phyloP scores from a whole-genome alignment of 1,284 basidiomycete species.

The Taiwanofungus camphoratus region DNA sequence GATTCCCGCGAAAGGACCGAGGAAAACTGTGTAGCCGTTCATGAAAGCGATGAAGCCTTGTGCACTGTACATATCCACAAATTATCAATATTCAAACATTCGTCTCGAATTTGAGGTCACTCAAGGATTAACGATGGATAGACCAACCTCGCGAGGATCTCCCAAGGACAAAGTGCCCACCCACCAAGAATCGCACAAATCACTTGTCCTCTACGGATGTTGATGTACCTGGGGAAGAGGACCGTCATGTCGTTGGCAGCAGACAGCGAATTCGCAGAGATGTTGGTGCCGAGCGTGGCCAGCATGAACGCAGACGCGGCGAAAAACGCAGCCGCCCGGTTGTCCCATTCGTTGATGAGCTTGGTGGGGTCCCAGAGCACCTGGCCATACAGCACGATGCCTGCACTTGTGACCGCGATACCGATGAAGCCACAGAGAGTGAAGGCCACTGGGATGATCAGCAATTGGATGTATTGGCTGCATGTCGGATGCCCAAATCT shows the following conservation, averaged over 20 bases:
- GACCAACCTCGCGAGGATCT: constrained; percentile 41
- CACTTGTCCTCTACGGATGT: constrained; percentile 70
- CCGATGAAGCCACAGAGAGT: constrained; percentile 52
- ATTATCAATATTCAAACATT: too few species aligned
- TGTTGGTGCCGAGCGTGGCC: constrained; percentile 69
- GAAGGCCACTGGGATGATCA: constrained; percentile 67
- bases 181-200: constrained; percentile 70
- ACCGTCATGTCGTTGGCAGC: constrained; percentile 77
- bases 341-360: constrained; percentile 66
- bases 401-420: constrained; percentile 66
- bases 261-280: constrained; percentile 70
- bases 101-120: too few species aligned
- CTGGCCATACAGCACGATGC: constrained; percentile 54
- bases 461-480: constrained; percentile 64
- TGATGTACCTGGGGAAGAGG: constrained; percentile 62
- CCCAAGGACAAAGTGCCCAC: constrained; percentile 53
- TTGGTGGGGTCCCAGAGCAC: constrained; percentile 44
- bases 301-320: constrained; percentile 62
- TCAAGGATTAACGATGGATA: too few species aligned
- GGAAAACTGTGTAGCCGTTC: constrained; percentile 68
- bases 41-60: constrained; percentile 50
- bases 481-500: background rate
- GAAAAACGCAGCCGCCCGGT: constrained; percentile 77
- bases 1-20: constrained; percentile 69
- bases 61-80: constrained; percentile 37